A percentile compares a stretch with the other conserved stretches of the same genome.
These are phyloP conservation scores for Silene uniflora DNA, from an alignment of 148 eudicot genomes.

Conservation along the genomic window DNA sequence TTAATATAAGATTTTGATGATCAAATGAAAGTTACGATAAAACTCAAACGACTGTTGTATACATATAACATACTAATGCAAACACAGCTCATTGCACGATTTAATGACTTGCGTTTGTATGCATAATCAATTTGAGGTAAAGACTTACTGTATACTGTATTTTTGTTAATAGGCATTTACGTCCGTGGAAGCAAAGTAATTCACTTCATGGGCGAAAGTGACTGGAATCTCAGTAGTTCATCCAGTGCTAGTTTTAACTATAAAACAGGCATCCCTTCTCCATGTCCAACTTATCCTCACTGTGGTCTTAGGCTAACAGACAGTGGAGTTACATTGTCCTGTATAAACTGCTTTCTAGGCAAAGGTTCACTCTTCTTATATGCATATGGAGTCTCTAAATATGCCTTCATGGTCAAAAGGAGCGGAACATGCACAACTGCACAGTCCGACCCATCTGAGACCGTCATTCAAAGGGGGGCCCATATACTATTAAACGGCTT, in stretches of 20 bases:
- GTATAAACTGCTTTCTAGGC: conserved; percentile 79
- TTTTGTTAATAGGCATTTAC: conserved; percentile 53
- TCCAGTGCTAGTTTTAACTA: conserved; percentile 28
- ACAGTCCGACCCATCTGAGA: conserved; percentile 52
- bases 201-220: conserved; percentile 59
- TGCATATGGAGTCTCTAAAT: conserved; percentile 66
- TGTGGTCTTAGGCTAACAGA: conserved; percentile 79
- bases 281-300: conserved; percentile 70
- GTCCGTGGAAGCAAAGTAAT: conserved; percentile 92
- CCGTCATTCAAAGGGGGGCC: conserved; percentile 70
- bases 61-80: no score
- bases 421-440: conserved; percentile 96
- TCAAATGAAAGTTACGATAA: no score
- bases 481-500: conserved; percentile 79
- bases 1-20: no score
- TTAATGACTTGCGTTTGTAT: no score
- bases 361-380: conserved; percentile 64
- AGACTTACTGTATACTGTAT: background rate
- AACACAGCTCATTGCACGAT: no score
- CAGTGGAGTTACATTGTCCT: conserved; percentile 71
- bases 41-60: no score
- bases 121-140: no score
- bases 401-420: conserved; percentile 67
- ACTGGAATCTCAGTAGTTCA: conserved; percentile 28
- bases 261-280: conserved; percentile 19